Conservation (phyloP, 257 asterid species). For the Thymus mandschuricus region DNA sequence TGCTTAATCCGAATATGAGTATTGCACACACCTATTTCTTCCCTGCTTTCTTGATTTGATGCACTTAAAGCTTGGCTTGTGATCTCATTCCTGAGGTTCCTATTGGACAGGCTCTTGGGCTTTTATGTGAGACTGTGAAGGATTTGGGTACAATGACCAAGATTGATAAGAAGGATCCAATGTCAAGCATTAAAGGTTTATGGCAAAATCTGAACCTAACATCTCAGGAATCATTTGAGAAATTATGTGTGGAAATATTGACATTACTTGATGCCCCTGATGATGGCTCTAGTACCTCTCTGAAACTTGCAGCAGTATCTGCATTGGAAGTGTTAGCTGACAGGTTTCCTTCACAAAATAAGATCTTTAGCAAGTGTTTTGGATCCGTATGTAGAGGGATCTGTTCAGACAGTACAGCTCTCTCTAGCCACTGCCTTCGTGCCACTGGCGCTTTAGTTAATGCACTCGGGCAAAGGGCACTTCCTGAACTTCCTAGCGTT, state of each 20-base stretch:
- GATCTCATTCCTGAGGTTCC: constrained; percentile 26
- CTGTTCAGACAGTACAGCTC: constrained; percentile 54
- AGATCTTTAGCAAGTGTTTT: constrained; percentile 69
- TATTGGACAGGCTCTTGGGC: constrained; percentile 78
- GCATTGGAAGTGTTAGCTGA: constrained; percentile 71
- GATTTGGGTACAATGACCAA: constrained; percentile 44
- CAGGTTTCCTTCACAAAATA: constrained; percentile 62
- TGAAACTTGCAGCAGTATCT: constrained; percentile 74
- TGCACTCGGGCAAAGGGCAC: constrained; percentile 83
- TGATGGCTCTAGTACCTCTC: constrained; percentile 47
- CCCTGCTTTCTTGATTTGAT: neutral
- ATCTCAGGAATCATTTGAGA: constrained; percentile 50
- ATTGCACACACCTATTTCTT: neutral
- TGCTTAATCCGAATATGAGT: neutral
- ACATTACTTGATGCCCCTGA: constrained; percentile 56
- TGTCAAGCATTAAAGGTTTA: constrained; percentile 49
- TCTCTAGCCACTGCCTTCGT: constrained; percentile 74
- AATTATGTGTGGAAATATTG: constrained; percentile 62
- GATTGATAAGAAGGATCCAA: constrained; percentile 47
- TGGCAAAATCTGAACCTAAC: constrained; percentile 69
- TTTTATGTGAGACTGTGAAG: constrained; percentile 74
- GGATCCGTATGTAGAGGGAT: constrained; percentile 65
- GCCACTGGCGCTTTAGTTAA: constrained; percentile 76
- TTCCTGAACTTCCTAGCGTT: constrained; percentile 75
- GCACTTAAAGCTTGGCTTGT: constrained; percentile 3